Percentiles rank a stretch among this genome's conserved stretches.
phyloP scores from a whole-genome alignment of 129 eudicot species.

The Tanacetum coccineum region DNA sequence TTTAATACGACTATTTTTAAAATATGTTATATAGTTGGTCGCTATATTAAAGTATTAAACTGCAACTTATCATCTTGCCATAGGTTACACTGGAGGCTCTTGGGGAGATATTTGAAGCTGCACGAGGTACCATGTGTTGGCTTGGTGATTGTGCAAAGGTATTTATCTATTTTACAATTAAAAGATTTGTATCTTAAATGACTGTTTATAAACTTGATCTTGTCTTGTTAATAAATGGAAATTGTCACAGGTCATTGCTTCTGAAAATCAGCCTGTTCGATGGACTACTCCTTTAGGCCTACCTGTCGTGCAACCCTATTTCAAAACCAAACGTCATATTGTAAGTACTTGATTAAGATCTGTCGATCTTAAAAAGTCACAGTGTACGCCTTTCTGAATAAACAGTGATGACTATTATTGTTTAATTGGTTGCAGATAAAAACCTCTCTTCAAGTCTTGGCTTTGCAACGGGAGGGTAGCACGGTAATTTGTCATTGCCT shows the following conservation, averaged over 20 bases:
- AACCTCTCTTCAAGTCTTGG: constrained; percentile 84
- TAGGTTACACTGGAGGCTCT: constrained; percentile 95
- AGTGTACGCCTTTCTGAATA: not conserved
- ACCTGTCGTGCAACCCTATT: constrained; percentile 95
- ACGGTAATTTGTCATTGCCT: constrained; percentile 41
- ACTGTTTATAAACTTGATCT: not conserved
- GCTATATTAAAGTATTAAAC: constrained; percentile 13
- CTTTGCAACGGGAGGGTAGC: constrained; percentile 74
- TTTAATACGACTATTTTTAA: not conserved
- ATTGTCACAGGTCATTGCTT: constrained; percentile 68
- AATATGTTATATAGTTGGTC: not conserved
- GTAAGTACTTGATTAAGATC: constrained; percentile 43
- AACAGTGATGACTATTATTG: not conserved
- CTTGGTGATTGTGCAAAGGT: constrained; percentile 99
- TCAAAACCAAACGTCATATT: constrained; percentile 65
- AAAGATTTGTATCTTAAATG: too few species aligned
- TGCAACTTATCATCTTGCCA: not conserved
- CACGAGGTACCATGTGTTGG: constrained; percentile 93
- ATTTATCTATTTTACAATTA: constrained; percentile 1
- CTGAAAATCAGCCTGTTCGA: constrained; percentile 85
- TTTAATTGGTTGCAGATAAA: constrained; percentile 55
- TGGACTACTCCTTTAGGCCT: constrained; percentile 98
- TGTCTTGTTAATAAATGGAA: constrained; percentile 5
- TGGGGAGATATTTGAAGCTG: constrained; percentile 87
- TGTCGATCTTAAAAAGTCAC: constrained; percentile 20